Evolutionary conservation across 768 basidiomycete genomes (phyloP), one percentile per base, ranked within the genome.

Genomic region (Baorangia bicolor): DNA sequence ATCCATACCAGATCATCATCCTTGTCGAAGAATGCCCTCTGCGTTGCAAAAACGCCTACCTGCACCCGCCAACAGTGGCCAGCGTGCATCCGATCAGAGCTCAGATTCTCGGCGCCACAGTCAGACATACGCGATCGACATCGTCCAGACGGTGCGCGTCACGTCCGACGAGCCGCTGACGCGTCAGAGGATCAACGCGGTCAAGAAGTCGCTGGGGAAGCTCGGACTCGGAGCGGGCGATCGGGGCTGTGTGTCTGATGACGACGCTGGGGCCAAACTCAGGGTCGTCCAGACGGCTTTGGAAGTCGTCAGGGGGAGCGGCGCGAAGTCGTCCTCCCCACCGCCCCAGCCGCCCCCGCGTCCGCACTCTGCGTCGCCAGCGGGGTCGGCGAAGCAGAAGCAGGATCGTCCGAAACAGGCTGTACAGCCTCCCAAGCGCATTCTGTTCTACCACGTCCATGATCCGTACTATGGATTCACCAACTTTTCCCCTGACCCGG

Each of bases 401-500:
- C 58, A 48, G 33, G 53, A 51, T 38, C 52, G 30, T n/a, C 16
- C 35, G 33, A 33, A 31, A 16, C 53, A 42, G 25, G 20, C 13
- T 5, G 35, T 18, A 21, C 53, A 59, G 21, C 45, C 44, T 33
- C 67, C 65, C 39, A 59, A 64, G 41, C 68, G 66, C 9, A 73
- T 72, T 27, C 57, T 72, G 41, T 72, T 72, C 58, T 70, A 69
- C 60, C 67, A 67, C 39, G 68, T 64, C 43, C 50, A 65, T n/a
- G 65, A 67, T 51, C 71, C 68, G 23, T 57, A 72, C 58, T 74
- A 78, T 49, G 73, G 73, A 14, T 77, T 77, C 61, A 75, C 77
- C 48, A 77, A 77, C 61, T 77, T 77, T 55, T 79, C 79, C 4
- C 62, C 75, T 6, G 74, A 80, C 60, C 63, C 73, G 5, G 71